Conservation (phyloP, 371 early-diverging fungal species). For the Ordospora colligata region DNA sequence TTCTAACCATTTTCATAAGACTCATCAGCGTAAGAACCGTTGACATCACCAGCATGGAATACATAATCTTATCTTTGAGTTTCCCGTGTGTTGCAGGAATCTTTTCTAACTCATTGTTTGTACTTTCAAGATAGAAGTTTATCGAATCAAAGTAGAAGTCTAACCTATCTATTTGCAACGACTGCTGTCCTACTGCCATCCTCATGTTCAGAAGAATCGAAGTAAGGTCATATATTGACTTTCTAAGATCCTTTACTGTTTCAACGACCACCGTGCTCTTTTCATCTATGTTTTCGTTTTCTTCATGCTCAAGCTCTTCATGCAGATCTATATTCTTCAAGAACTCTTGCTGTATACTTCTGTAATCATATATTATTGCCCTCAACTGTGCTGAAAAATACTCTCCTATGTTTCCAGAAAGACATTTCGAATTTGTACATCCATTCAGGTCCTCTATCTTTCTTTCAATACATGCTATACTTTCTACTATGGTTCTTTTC, state of each 20-base stretch:
- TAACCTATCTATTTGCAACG: conserved; percentile 45
- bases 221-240: conserved; percentile 45
- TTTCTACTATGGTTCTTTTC: neutral
- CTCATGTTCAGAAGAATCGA: conserved; percentile 53
- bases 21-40: conserved; percentile 16
- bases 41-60: conserved; percentile 18
- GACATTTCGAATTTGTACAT: neutral
- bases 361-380: conserved; percentile 18
- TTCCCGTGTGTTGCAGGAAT: conserved; percentile 8
- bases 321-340: conserved; percentile 15
- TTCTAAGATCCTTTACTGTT: conserved; percentile 26
- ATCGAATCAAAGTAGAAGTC: conserved; percentile 43
- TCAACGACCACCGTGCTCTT: conserved; percentile 2
- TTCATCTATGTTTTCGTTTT: neutral
- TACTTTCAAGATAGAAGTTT: conserved; percentile 41
- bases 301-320: conserved; percentile 16
- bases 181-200: conserved; percentile 41
- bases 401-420: neutral
- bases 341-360: conserved; percentile 28
- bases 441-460: neutral
- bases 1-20: conserved; percentile 21
- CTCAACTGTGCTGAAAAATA: conserved; percentile 34
- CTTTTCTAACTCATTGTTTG: conserved; percentile 46
- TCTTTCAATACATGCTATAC: neutral
- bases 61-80: conserved; percentile 52